These are phyloP conservation scores for Primulina eburnea DNA, from an alignment of 257 asterid species.

Conservation along the genomic window DNA sequence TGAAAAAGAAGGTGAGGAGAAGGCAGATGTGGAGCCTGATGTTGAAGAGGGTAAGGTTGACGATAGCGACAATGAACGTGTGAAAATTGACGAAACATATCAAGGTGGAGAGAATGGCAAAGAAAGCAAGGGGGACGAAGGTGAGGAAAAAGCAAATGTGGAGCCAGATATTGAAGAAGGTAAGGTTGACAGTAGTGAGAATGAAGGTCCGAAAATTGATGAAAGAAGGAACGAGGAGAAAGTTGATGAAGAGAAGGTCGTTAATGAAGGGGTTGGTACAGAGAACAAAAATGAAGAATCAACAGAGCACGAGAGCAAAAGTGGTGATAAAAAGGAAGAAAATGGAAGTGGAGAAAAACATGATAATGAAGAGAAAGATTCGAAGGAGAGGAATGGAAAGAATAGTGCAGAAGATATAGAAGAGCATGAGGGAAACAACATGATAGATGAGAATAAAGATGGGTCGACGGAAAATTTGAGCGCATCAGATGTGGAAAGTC, in stretches of 20 bases:
- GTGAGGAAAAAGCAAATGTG: slow-evolving; percentile 21
- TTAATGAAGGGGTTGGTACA: slow-evolving; percentile 11
- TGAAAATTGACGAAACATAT: slow-evolving; percentile 11
- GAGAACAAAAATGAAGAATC: slow-evolving; percentile 24
- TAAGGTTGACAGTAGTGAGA: slow-evolving; percentile 21
- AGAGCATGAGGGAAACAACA: slow-evolving; percentile 27
- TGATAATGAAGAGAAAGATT: slow-evolving; percentile 32
- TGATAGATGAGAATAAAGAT: slow-evolving; percentile 34
- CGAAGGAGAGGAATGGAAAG: slow-evolving; percentile 30
- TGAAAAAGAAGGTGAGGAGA: slow-evolving; percentile 15
- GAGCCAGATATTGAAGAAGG: slow-evolving; percentile 16
- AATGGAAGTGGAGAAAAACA: slow-evolving; percentile 30
- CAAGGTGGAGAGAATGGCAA: slow-evolving; percentile 19
- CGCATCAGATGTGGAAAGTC: slow-evolving; percentile 31
- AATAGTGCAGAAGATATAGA: slow-evolving; percentile 29
- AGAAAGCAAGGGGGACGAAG: slow-evolving; percentile 29
- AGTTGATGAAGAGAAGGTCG: slow-evolving; percentile 1
- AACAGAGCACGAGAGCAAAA: slow-evolving; percentile 2
- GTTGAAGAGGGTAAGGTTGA: slow-evolving; percentile 15
- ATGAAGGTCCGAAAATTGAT: slow-evolving; percentile 22
- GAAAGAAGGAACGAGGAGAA: slow-evolving; percentile 22
- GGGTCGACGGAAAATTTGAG: slow-evolving; percentile 29
- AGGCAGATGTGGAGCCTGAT: neutral
- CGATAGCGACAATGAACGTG: slow-evolving; percentile 14
- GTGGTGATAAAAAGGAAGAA: slow-evolving; percentile 17